Evolutionary conservation across 441 rosid genomes (phyloP).

Genomic region (Hura crepitans): DNA sequence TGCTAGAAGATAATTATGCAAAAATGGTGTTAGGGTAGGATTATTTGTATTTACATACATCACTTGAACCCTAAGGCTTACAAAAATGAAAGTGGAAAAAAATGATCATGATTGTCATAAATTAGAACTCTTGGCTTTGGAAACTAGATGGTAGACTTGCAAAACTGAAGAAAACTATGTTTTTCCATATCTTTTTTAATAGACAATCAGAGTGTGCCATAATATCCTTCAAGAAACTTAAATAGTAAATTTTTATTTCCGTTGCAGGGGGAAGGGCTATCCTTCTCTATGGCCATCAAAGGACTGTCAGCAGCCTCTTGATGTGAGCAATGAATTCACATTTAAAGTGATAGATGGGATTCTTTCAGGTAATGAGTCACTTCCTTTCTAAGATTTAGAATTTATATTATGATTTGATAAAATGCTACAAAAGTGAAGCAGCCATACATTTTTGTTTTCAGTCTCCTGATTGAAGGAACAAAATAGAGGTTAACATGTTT

Average conservation of each 20-base stretch:
- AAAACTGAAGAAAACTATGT: neutral
- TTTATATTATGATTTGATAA: conserved; percentile 7
- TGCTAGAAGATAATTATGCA: neutral
- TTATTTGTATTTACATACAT: neutral
- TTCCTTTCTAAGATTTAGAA: neutral
- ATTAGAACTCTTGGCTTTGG: neutral
- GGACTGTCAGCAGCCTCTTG: conserved; percentile 65
- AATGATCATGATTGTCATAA: neutral
- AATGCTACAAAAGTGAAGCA: neutral
- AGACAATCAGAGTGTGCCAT: neutral
- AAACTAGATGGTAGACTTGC: neutral
- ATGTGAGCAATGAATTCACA: conserved; percentile 62
- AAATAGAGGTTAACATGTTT: conserved; percentile 7
- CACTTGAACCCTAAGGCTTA: neutral
- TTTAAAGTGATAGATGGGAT: conserved; percentile 68
- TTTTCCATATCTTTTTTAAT: neutral
- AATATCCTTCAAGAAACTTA: neutral
- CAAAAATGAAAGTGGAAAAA: neutral
- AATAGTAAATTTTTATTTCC: conserved; percentile 10
- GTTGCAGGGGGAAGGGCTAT: conserved; percentile 63
- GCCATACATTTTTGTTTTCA: neutral
- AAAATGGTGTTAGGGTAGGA: neutral
- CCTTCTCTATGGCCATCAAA: conserved; percentile 74
- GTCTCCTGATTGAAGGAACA: neutral
- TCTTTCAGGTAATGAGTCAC: conserved; percentile 48